Percentiles rank a stretch among this genome's conserved stretches.
phyloP scores from a whole-genome alignment of 345 rosid genomes.

The Gossypium bickii region DNA sequence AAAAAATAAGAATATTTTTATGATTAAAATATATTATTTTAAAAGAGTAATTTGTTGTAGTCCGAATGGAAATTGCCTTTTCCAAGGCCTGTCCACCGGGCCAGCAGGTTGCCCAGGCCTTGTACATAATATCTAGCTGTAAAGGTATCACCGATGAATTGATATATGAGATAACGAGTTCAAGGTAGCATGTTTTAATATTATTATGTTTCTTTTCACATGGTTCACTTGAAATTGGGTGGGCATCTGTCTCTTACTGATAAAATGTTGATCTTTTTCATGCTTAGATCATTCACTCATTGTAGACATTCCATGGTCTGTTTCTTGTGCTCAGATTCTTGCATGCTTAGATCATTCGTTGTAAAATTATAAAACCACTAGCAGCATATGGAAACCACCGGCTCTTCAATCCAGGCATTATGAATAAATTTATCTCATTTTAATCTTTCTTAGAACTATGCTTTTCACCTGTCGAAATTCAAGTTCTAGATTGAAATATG shows the following conservation, averaged over 20 bases:
- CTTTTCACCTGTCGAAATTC: not conserved
- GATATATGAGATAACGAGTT: not conserved
- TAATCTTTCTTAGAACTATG: not conserved
- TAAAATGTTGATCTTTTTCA: not conserved
- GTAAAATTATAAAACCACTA: not conserved
- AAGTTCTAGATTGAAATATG: not conserved
- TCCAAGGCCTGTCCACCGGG: too few relatives aligned
- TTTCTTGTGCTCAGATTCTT: not conserved
- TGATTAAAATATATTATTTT: too few relatives aligned
- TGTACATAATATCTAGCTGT: not conserved
- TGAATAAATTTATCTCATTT: not conserved
- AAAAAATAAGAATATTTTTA: too few relatives aligned
- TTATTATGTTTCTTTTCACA: not conserved
- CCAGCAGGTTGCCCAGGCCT: not conserved
- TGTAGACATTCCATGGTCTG: too few relatives aligned
- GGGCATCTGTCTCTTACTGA: not conserved
- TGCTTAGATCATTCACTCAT: not conserved
- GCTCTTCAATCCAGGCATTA: not conserved
- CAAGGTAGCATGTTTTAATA: not conserved
- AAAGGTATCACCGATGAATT: not conserved
- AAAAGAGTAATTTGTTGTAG: too few relatives aligned
- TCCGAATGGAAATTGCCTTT: too few relatives aligned
- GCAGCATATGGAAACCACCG: not conserved
- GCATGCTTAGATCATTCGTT: not conserved
- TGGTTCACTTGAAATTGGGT: not conserved